Percentiles rank a stretch among this genome's conserved stretches.
Conservation (phyloP, 73 alveolate species). For the Breviolum minutum region DNA sequence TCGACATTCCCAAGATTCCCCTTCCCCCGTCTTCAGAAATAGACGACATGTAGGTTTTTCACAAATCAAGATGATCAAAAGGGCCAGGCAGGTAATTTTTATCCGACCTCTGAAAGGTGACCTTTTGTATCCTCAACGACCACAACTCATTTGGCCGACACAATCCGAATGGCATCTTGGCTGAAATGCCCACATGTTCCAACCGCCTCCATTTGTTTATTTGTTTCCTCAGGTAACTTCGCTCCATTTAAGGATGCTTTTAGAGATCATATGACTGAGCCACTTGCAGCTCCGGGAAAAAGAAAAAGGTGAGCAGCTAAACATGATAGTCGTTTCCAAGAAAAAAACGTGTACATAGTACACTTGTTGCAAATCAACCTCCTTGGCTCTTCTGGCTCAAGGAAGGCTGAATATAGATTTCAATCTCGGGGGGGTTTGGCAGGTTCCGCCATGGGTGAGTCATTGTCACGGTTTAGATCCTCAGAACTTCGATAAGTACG, state of each 20-base stretch:
- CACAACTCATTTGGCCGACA: constrained; percentile 55
- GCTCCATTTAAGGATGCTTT: neutral
- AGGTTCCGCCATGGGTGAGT: constrained; percentile 68
- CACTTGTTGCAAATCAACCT: neutral
- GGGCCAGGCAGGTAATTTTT: too few relatives aligned
- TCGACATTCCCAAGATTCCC: too few relatives aligned
- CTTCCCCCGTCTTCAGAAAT: too few relatives aligned
- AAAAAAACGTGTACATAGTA: neutral
- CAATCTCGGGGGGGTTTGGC: neutral
- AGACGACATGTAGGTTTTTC: too few relatives aligned
- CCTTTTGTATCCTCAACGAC: constrained; percentile 48
- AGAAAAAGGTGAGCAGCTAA: neutral
- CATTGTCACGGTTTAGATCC: constrained; percentile 55
- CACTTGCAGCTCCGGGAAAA: neutral
- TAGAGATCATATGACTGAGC: neutral
- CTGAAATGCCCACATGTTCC: too few relatives aligned
- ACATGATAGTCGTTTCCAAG: constrained; percentile 29
- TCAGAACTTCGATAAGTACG: neutral
- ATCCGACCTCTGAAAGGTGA: neutral
- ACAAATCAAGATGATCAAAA: too few relatives aligned
- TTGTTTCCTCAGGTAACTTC: too few relatives aligned
- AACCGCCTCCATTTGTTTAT: too few relatives aligned
- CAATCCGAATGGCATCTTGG: constrained; percentile 22
- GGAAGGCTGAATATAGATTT: neutral
- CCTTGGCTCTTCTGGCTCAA: neutral